Evolutionary conservation across 805 yeast species (phyloP).

Genomic region (Yarrowia sp.): DNA sequence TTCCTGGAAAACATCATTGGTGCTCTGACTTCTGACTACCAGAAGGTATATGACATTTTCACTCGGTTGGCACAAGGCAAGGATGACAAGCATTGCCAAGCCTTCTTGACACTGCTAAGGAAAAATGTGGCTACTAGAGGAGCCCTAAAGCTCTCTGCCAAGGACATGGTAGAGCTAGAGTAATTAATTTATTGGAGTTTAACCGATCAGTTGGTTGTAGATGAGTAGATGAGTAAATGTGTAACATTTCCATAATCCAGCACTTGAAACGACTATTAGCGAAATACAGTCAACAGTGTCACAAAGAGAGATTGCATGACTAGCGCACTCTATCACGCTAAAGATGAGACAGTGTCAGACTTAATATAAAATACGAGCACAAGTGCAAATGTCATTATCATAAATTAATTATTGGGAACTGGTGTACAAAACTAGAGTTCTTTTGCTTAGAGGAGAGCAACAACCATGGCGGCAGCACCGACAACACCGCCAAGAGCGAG

Average conservation of each 20-base stretch:
- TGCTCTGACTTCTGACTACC: background rate
- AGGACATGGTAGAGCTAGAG: background rate
- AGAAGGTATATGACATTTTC: background rate
- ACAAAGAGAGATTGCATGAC: no score
- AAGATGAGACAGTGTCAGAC: background rate
- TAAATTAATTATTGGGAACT: constrained; percentile 16
- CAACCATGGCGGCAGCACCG: constrained; percentile 25
- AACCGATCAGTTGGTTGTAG: no score
- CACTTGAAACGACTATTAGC: no score
- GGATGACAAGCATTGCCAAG: constrained; percentile 19
- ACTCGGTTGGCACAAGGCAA: background rate
- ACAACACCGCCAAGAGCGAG: constrained; percentile 20
- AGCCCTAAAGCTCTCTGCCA: background rate
- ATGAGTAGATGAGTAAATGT: no score
- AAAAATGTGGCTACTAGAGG: constrained; percentile 12
- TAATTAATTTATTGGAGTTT: background rate
- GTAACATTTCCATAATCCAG: no score
- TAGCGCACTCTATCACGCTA: no score
- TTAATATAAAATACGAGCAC: background rate
- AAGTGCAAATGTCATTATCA: background rate
- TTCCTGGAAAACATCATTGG: constrained; percentile 11
- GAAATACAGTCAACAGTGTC: no score
- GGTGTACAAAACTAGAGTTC: background rate
- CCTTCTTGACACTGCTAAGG: background rate
- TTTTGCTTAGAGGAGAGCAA: constrained; percentile 17